Base-by-base conservation (phyloP, 768 basidiomycete genomes). In the Termitomyces sp. region DNA sequence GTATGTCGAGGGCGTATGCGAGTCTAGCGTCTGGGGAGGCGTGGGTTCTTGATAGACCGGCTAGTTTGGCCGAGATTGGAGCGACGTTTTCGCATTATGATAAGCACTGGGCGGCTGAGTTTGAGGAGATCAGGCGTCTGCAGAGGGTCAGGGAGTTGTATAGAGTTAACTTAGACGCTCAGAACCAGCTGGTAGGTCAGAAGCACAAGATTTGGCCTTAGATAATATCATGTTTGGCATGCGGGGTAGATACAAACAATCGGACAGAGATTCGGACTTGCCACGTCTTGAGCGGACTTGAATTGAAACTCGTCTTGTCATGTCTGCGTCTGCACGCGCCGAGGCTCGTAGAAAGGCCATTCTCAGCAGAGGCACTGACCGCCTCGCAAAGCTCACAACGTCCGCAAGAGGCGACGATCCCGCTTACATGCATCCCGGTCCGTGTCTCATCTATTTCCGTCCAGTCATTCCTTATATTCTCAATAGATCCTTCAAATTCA, bases 331-430 rank as follows among this genome's bases (percentile, higher is more conserved):
- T 72, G 82, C 85, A 58, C 84, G 86, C 64, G 88, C 89, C 70
- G 89, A 90, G 72, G 91, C 91, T 10, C 80, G 91, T 44, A 75
- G 85, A 66, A 87, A 82, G 72, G 91, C 91, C 36, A 92, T 93
- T 57, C 81, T 92, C 22, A 78, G 78, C 61, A 79, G 89, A 53
- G 85, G 88, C 14, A 77, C 76, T 30, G 89, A 91, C 76, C 82
- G 91, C 54, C 83, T 93, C 43, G 86, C 88, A 32, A 91, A 86
- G 66, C 80, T 93, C 44, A 91, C 91, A 4, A 87, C 86, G 3
- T 87, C 86, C 3, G 79, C 81, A 13, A 82, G 88, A 36, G 82
- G 91, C 22, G 88, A 89, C 50, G 88, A 91, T 9, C 74, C 83
- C 4, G 76, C 76, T 12, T 86, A 81, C 65, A 68, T 80, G 53